Conservation (phyloP, 441 rosid genomes). For the Mallotus repandus region DNA sequence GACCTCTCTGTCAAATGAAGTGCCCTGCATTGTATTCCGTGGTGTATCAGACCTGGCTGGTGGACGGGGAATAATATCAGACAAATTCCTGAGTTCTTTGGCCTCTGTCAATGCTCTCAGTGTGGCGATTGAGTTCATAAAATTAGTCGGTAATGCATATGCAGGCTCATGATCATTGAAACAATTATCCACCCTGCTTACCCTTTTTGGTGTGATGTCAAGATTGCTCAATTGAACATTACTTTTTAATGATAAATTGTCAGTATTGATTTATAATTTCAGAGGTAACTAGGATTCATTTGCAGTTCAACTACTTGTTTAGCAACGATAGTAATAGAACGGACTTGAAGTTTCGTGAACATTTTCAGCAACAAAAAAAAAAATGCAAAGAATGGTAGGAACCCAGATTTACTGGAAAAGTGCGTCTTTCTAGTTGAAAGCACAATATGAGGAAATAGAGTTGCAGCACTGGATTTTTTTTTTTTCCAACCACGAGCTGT, state of each 20-base stretch:
- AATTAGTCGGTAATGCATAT: conserved; percentile 1
- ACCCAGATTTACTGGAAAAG: too few species aligned
- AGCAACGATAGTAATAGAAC: not conserved
- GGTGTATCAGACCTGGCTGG: conserved; percentile 41
- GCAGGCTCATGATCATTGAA: not conserved
- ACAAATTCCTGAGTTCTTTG: conserved; percentile 21
- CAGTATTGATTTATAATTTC: not conserved
- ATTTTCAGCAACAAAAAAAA: too few species aligned
- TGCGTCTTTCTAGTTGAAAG: too few species aligned
- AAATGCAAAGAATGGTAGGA: too few species aligned
- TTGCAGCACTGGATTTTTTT: too few species aligned
- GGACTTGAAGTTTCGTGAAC: not conserved
- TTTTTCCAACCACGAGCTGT: too few species aligned
- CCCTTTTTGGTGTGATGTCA: not conserved
- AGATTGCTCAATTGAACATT: too few species aligned
- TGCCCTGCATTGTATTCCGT: conserved; percentile 31
- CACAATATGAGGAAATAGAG: too few species aligned
- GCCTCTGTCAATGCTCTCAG: conserved; percentile 35
- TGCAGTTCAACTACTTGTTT: not conserved
- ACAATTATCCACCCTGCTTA: not conserved
- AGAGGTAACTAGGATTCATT: not conserved
- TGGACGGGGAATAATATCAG: conserved; percentile 9
- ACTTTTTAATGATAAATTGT: not conserved
- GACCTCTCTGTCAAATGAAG: conserved; percentile 34
- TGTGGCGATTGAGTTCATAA: conserved; percentile 29